phyloP scores from a whole-genome alignment of 202 grass and related monocot genomes.

The Setaria viridis region DNA sequence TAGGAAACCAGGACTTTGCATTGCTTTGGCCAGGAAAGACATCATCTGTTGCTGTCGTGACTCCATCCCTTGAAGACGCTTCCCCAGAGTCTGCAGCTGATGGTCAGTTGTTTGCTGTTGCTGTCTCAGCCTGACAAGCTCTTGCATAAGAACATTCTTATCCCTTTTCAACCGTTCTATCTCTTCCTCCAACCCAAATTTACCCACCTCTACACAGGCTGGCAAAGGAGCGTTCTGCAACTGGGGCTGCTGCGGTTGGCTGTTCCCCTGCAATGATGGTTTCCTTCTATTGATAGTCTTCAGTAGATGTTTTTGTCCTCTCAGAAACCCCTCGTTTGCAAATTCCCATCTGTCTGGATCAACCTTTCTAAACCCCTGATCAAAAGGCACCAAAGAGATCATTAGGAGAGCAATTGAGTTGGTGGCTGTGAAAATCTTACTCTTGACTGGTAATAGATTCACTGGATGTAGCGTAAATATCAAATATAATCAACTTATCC shows the following conservation, averaged over 20 bases:
- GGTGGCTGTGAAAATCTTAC: neutral
- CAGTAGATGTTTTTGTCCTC: constrained; percentile 89
- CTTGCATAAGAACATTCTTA: constrained; percentile 98
- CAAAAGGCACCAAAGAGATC: constrained; percentile 22
- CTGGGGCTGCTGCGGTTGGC: constrained; percentile 68
- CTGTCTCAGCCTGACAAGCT: constrained; percentile 86
- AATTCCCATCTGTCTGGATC: constrained; percentile 99
- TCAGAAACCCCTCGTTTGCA: constrained; percentile 95
- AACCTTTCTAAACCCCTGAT: constrained; percentile 97
- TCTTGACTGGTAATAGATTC: neutral
- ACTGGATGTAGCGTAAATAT: neutral
- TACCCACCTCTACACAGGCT: constrained; percentile 91
- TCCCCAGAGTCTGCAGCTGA: constrained; percentile 87
- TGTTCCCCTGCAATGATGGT: constrained; percentile 68
- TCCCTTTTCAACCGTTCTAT: constrained; percentile 92
- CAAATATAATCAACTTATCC: neutral
- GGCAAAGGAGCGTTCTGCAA: constrained; percentile 70
- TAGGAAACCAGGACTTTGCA: constrained; percentile 89
- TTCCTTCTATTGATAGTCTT: constrained; percentile 95
- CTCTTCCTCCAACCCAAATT: constrained; percentile 95
- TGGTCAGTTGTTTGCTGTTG: constrained; percentile 90
- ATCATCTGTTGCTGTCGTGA: constrained; percentile 93
- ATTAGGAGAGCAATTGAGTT: constrained; percentile 9
- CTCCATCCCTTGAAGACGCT: constrained; percentile 94
- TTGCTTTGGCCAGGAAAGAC: constrained; percentile 94